Base-by-base conservation (phyloP, 2,329 filamentous ascomycete genomes). In the Fusarium subglutinans region DNA sequence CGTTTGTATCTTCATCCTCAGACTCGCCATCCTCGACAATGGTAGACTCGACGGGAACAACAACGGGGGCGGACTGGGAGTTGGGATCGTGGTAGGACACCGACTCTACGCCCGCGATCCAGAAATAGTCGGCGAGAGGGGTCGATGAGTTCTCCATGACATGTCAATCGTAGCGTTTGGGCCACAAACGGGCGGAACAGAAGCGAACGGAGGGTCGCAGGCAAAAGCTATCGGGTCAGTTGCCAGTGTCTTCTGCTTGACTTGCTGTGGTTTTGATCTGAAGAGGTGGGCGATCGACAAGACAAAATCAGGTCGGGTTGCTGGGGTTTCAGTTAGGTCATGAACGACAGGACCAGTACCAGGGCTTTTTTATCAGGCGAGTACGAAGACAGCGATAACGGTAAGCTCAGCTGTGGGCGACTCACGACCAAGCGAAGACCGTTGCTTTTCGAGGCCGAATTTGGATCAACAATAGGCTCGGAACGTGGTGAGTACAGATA, bases 71-170 rank as follows among this genome's bases (percentile, higher is more conserved):
- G 38, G 69, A 54, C 37, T 75, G 73, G 57, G 82, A 82, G 58
- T 82, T 82, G 77, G 84, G 80, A 75, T 92, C 90, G 71, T 90
- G 87, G 84, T 92, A 92, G 64, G 88, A 87, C 76, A 92, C 87
- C 70, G 89, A 89, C 82, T 93, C 91, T 82, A 93, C 87, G 78
- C 91, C 91, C 75, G 91, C 91, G 81, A 93, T 92, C 91, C 91
- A 93, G 83, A 93, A 93, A 84, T 93, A 93, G 82, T 93, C 91
- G 82, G 91, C 91, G 81, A 93, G 86, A 80, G 91, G 91, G 74
- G 87, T 87, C 73, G 90, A 90, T 68, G 89, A 86, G 83, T 82
- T 85, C 80, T 90, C 89, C 89, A 90, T 90, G 84, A 83, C 87
- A 84, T 84, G 81, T 82, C 83, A 83, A 78, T 79, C 75, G 76